Conservation (phyloP, 2,329 filamentous ascomycete genomes). For the Trichoderma arundinaceum region DNA sequence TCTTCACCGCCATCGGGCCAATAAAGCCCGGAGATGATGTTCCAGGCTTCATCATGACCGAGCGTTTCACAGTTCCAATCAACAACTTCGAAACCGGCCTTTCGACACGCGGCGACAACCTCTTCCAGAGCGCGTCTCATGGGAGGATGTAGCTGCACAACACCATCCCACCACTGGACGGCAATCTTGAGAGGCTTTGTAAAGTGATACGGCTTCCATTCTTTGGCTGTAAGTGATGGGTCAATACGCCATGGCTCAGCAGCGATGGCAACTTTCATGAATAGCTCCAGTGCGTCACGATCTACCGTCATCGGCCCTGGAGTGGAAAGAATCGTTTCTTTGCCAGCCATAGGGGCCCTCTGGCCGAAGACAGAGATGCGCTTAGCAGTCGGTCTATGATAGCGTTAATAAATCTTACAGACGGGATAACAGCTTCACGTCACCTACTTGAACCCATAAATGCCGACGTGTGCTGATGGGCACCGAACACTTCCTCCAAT, state of each 20-base stretch:
- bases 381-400: slow-evolving; percentile 37
- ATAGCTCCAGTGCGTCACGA: slow-evolving; percentile 44
- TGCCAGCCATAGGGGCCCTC: slow-evolving; percentile 42
- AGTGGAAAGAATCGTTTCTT: slow-evolving; percentile 45
- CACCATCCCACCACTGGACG: slow-evolving; percentile 62
- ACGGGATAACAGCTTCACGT: neutral
- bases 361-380: slow-evolving; percentile 40
- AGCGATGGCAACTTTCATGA: slow-evolving; percentile 44
- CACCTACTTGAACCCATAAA: slow-evolving; percentile 26
- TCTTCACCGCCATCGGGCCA: slow-evolving; percentile 25
- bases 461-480: slow-evolving; percentile 43
- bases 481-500: slow-evolving; percentile 50
- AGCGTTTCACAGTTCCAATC: slow-evolving; percentile 58
- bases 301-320: slow-evolving; percentile 45
- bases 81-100: slow-evolving; percentile 59
- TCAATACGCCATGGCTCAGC: slow-evolving; percentile 45
- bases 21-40: slow-evolving; percentile 21
- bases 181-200: slow-evolving; percentile 62
- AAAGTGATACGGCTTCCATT: slow-evolving; percentile 46
- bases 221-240: slow-evolving; percentile 42
- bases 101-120: slow-evolving; percentile 56
- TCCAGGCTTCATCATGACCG: slow-evolving; percentile 55
- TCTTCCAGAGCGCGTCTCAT: slow-evolving; percentile 61
- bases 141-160: slow-evolving; percentile 66
- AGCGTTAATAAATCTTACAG: neutral